Base-by-base conservation (phyloP, 2,329 filamentous ascomycete genomes). In the Helotiales sp. region DNA sequence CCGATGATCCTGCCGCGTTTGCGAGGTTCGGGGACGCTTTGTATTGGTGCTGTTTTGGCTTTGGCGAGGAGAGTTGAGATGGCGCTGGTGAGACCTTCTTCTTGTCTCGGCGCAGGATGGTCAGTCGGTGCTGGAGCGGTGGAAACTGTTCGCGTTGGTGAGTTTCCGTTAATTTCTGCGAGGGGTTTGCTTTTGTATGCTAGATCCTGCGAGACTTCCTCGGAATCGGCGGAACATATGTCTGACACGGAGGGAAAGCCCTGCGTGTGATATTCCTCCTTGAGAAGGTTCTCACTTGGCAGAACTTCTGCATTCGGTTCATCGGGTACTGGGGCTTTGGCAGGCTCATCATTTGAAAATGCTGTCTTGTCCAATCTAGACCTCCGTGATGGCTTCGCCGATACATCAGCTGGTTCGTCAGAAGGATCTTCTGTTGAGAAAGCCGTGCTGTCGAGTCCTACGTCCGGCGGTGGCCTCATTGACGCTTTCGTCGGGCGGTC, bases 1-100 rank as follows among this genome's bases (percentile, higher is more conserved):
- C 87, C 87, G 2, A 89, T 78, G 64, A 89, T 84, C 47, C 68
- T 68, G 50, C 68, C 70, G 32, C 66, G 72, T 65, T 70, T 70
- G 20, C 74, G 69, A 10, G 60, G 63, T 45, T 82, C 79, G 2
- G 60, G 65, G 7, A 64, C 40, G 15, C 70, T 60, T 17, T 71
- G 70, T 6, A 63, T 43, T 2, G 70, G 47, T 2, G 64, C 63
- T 13, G 63, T 71, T 67, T 74, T 77, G 2, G 75, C 73, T 61
- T 73, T 77, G 2, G 75, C 73, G 20, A 78, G 75, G 26, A 77
- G 72, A 54, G 72, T 68, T 2, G 74, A 72, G 32, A 78, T 74
- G 17, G 71, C 74, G 58, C 71, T 72, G 30, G 66, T 72, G 8
- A 74, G 70, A 17, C 75, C 73, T 65, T 71, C 69, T 64, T 70